Evolutionary conservation across 306 rosid species (phyloP).

Genomic region (Vicia sativa): DNA sequence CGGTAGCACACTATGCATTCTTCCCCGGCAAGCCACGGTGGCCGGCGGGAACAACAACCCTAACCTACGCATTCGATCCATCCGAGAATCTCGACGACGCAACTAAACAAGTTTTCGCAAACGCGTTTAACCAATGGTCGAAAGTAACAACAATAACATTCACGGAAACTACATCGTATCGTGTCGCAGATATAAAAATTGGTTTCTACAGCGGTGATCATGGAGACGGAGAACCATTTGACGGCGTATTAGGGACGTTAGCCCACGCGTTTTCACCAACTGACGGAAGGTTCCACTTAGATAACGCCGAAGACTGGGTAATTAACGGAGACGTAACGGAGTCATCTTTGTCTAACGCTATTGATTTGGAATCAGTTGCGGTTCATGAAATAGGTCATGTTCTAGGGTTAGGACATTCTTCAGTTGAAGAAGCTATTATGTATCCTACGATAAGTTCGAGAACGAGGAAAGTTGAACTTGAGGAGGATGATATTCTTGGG

Average conservation of each 20-base stretch:
- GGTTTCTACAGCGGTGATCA: constrained; percentile 76
- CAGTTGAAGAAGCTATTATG: constrained; percentile 77
- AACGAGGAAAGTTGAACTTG: constrained; percentile 66
- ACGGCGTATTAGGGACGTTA: constrained; percentile 73
- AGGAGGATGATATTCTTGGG: constrained; percentile 64
- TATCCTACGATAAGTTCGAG: constrained; percentile 68
- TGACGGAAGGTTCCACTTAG: constrained; percentile 74
- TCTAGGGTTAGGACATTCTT: constrained; percentile 82
- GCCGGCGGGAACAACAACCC: constrained; percentile 54
- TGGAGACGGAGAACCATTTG: constrained; percentile 91
- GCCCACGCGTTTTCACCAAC: constrained; percentile 93
- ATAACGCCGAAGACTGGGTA: constrained; percentile 74
- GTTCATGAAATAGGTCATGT: constrained; percentile 93
- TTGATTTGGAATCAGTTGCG: constrained; percentile 84
- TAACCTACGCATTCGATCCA: constrained; percentile 67
- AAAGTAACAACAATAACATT: constrained; percentile 64
- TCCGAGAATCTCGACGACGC: constrained; percentile 41
- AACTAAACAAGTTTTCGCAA: constrained; percentile 52
- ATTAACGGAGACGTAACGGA: constrained; percentile 55
- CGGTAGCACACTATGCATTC: constrained; percentile 66
- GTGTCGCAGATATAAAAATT: constrained; percentile 53
- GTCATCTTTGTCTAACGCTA: constrained; percentile 49
- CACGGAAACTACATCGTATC: constrained; percentile 37
- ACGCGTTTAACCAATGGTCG: constrained; percentile 73
- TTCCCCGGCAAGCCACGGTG: constrained; percentile 67